Conservation (phyloP, 2,329 filamentous ascomycete species). For the Colletotrichum gigasporum region DNA sequence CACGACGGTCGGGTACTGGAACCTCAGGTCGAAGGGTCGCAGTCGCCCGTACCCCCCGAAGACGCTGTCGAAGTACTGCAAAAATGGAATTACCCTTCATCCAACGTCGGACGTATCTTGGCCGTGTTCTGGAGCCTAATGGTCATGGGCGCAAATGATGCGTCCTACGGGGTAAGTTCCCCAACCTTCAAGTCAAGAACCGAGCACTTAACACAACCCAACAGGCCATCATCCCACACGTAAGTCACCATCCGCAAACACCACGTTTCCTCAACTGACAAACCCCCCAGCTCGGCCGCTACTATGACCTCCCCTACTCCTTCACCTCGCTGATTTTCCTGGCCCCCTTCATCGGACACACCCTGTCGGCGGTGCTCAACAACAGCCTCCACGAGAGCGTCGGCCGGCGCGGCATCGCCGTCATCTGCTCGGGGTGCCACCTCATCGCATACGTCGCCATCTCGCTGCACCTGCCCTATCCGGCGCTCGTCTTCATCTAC, state of each 20-base stretch:
- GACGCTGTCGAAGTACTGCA: constrained; percentile 46
- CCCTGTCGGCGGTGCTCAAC: constrained; percentile 69
- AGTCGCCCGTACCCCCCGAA: not conserved
- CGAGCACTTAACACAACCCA: not conserved
- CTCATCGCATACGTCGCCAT: constrained; percentile 72
- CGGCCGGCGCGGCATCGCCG: constrained; percentile 77
- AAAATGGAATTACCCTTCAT: constrained; percentile 69
- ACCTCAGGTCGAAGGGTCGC: not conserved
- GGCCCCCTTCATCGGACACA: constrained; percentile 72
- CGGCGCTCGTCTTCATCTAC: constrained; percentile 72
- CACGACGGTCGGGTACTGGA: not conserved
- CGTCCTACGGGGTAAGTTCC: constrained; percentile 66
- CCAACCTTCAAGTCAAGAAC: not conserved
- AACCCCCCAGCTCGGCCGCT: constrained; percentile 38
- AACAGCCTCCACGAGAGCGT: constrained; percentile 70
- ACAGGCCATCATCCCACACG: constrained; percentile 50
- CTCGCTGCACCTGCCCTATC: constrained; percentile 74
- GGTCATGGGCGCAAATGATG: constrained; percentile 75
- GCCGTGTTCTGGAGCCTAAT: constrained; percentile 70
- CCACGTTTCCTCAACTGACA: not conserved
- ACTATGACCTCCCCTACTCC: constrained; percentile 69
- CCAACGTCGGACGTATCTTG: constrained; percentile 67
- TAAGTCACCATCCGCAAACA: constrained; percentile 31
- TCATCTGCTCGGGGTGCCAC: constrained; percentile 71
- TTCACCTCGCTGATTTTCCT: constrained; percentile 74